These are phyloP conservation scores for Geotrichum europaeum DNA, from an alignment of 1,139 yeast species.

Conservation along the genomic window DNA sequence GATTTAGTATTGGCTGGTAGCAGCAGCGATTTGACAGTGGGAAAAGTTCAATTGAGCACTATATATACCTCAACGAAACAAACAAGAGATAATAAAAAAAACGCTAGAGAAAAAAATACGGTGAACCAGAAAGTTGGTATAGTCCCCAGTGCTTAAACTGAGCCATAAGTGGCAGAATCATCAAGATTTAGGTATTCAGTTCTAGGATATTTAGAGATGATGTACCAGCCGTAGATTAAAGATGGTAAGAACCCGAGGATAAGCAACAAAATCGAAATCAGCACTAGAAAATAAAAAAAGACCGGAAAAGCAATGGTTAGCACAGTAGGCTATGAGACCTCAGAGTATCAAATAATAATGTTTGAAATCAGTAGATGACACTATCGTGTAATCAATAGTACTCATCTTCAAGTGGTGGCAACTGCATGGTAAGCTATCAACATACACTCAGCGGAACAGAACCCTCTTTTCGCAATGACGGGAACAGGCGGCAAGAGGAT, in stretches of 20 bases:
- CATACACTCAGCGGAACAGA: constrained; percentile 50
- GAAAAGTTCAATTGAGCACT: not conserved
- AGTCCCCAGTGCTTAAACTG: constrained; percentile 4
- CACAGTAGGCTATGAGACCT: not conserved
- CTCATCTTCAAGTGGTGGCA: not conserved
- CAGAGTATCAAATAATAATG: not conserved
- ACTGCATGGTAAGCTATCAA: constrained; percentile 11
- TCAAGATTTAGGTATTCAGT: constrained; percentile 12
- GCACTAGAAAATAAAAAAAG: constrained; percentile 29
- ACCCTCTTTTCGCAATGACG: constrained; percentile 60
- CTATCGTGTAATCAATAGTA: not conserved
- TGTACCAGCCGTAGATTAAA: constrained; percentile 36
- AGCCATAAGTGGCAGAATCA: constrained; percentile 11
- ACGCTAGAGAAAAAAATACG: not conserved
- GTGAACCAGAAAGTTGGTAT: not conserved
- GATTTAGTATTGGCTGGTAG: too few species aligned
- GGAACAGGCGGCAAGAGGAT: constrained; percentile 68
- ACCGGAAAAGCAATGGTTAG: not conserved
- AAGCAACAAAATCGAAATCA: constrained; percentile 65
- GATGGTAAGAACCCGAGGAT: constrained; percentile 76
- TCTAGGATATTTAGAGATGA: constrained; percentile 35
- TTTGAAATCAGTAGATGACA: not conserved
- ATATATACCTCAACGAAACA: not conserved
- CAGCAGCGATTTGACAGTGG: too few species aligned
- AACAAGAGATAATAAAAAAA: not conserved